Evolutionary conservation across 352 stramenopile genomes (phyloP).

Genomic region (Phytophthora idaei): DNA sequence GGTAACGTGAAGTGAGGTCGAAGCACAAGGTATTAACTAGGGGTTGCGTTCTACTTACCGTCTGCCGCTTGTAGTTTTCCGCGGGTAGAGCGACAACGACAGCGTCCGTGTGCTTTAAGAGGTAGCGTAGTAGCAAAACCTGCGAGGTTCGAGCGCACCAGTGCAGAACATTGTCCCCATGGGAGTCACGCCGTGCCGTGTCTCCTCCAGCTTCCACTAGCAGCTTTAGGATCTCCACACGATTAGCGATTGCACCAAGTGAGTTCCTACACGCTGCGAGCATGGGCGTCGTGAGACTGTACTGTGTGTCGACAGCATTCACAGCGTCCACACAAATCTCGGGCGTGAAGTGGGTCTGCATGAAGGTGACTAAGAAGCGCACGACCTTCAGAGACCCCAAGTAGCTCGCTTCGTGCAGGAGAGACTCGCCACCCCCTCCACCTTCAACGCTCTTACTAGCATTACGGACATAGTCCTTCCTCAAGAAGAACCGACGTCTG

Average conservation of each 20-base stretch:
- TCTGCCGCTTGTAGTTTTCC: conserved; percentile 67
- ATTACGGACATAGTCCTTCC: conserved; percentile 30
- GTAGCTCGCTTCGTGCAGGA: conserved; percentile 64
- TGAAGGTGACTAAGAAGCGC: conserved; percentile 39
- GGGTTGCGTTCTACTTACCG: conserved; percentile 26
- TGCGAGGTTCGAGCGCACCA: conserved; percentile 68
- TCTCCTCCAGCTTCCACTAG: conserved; percentile 53
- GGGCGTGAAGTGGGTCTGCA: conserved; percentile 38
- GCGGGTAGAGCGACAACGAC: conserved; percentile 43
- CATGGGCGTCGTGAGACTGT: conserved; percentile 58
- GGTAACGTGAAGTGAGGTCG: background rate
- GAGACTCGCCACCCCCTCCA: conserved; percentile 32
- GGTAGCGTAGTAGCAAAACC: conserved; percentile 54
- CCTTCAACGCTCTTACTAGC: background rate
- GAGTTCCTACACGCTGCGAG: conserved; percentile 62
- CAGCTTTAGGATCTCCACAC: conserved; percentile 55
- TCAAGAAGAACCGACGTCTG: conserved; percentile 36
- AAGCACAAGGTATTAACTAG: background rate
- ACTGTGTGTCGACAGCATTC: conserved; percentile 57
- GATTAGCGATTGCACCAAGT: conserved; percentile 43
- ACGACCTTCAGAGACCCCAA: conserved; percentile 44
- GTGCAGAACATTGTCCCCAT: conserved; percentile 73
- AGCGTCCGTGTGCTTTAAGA: conserved; percentile 68
- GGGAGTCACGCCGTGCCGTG: conserved; percentile 49
- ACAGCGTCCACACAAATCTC: conserved; percentile 39